Evolutionary conservation across 257 asterid species (phyloP).

Genomic region (Nicotiana paniculata): DNA sequence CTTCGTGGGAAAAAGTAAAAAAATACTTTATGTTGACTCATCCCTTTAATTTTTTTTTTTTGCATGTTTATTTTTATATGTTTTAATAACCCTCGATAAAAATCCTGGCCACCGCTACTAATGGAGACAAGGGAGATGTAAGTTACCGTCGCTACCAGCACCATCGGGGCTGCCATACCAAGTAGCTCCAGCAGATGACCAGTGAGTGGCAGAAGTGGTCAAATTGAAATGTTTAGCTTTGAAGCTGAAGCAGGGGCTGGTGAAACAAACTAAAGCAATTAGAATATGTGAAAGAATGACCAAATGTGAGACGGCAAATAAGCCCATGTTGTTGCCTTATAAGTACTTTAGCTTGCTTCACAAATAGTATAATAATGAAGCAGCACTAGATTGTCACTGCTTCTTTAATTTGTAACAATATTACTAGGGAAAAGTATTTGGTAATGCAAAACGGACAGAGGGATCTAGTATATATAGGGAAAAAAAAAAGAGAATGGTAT

Average conservation of each 20-base stretch:
- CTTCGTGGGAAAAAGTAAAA: no score
- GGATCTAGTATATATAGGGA: background rate
- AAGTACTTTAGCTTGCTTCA: conserved; percentile 3
- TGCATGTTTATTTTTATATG: no score
- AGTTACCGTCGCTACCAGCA: conserved; percentile 64
- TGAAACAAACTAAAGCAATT: conserved; percentile 18
- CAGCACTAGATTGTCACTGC: background rate
- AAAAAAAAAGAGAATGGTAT: no score
- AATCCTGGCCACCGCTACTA: no score
- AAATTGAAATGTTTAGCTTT: conserved; percentile 28
- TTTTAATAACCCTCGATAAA: no score
- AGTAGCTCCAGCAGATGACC: conserved; percentile 61
- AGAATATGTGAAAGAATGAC: conserved; percentile 6
- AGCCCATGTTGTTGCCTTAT: background rate
- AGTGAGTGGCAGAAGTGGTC: conserved; percentile 25
- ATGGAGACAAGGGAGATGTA: background rate
- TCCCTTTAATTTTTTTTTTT: no score
- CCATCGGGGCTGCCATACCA: conserved; percentile 76
- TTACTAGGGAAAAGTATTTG: background rate
- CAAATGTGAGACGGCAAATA: conserved; percentile 2
- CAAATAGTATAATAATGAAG: background rate
- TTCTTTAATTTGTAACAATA: background rate
- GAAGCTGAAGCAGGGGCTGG: conserved; percentile 21
- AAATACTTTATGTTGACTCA: no score
- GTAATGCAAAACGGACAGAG: background rate